These are phyloP conservation scores for Rhododendron griersonianum DNA, from an alignment of 148 eudicot species.

Conservation along the genomic window DNA sequence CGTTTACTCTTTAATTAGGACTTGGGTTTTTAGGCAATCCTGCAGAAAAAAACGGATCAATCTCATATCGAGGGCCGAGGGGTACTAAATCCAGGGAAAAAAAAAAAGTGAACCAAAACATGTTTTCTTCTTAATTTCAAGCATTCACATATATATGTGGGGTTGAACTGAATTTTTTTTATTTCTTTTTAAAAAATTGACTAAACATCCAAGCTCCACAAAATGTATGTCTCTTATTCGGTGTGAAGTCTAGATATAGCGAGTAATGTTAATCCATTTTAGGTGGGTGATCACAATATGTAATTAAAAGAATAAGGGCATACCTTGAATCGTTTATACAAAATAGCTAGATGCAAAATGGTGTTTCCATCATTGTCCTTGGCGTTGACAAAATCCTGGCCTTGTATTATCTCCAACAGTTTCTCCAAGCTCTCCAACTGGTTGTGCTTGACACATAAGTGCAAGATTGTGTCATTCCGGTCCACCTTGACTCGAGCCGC, in stretches of 20 bases:
- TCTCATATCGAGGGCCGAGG: too few species aligned
- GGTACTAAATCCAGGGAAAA: too few species aligned
- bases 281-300: neutral
- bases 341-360: neutral
- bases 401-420: constrained; percentile 11
- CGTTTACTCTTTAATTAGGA: too few species aligned
- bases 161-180: too few species aligned
- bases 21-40: too few species aligned
- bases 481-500: constrained; percentile 22
- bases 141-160: too few species aligned
- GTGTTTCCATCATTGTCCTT: neutral
- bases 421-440: constrained; percentile 5
- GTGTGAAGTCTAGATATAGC: neutral
- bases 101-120: too few species aligned
- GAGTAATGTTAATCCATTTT: neutral
- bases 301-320: neutral
- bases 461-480: constrained; percentile 18
- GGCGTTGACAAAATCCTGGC: neutral
- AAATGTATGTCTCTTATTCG: too few species aligned
- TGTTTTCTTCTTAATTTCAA: too few species aligned
- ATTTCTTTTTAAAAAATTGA: too few species aligned
- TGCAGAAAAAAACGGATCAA: too few species aligned
- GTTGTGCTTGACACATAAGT: constrained; percentile 26
- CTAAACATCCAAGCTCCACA: too few species aligned
- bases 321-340: neutral